Percentiles rank a stretch among this genome's conserved stretches.
Conservation (phyloP, 352 stramenopile species). For the Globisporangium perplexum region DNA sequence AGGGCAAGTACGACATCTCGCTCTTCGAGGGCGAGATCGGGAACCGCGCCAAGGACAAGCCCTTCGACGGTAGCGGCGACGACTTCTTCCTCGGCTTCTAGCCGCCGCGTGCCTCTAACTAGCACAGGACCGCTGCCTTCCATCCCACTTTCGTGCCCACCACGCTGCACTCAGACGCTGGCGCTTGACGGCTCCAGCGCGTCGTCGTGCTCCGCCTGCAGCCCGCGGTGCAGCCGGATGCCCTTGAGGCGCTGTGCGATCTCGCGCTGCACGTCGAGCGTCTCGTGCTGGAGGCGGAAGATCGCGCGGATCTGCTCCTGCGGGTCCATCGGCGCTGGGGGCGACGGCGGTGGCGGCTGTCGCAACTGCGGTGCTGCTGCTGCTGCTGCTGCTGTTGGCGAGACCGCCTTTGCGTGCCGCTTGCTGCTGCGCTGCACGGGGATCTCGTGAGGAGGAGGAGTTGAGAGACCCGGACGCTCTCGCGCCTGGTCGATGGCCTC, state of each 20-base stretch:
- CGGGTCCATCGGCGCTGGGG: slow-evolving; percentile 14
- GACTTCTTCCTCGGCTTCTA: slow-evolving; percentile 76
- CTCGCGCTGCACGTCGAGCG: slow-evolving; percentile 39
- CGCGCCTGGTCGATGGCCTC: slow-evolving; percentile 51
- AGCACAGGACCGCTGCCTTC: background rate
- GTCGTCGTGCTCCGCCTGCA: slow-evolving; percentile 32
- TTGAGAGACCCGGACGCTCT: slow-evolving; percentile 20
- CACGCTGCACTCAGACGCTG: slow-evolving; percentile 40
- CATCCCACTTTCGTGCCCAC: background rate
- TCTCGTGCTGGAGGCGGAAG: slow-evolving; percentile 52
- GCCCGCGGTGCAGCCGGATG: slow-evolving; percentile 28
- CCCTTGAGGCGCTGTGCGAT: slow-evolving; percentile 37
- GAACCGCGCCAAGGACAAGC: slow-evolving; percentile 57
- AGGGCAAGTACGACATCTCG: slow-evolving; percentile 63
- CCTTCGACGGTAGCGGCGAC: slow-evolving; percentile 63
- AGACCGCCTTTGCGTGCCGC: background rate
- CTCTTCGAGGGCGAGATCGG: slow-evolving; percentile 73
- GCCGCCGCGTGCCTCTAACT: background rate
- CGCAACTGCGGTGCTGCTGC: slow-evolving; percentile 1
- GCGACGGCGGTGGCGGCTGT: background rate
- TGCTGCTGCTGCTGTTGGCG: slow-evolving; percentile 9
- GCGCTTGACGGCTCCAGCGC: slow-evolving; percentile 52
- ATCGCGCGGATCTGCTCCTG: slow-evolving; percentile 48
- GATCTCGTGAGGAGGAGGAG: background rate
- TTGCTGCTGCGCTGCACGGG: background rate